Evolutionary conservation across 768 basidiomycete species (phyloP).

Genomic region (Rhodotorula toruloides): DNA sequence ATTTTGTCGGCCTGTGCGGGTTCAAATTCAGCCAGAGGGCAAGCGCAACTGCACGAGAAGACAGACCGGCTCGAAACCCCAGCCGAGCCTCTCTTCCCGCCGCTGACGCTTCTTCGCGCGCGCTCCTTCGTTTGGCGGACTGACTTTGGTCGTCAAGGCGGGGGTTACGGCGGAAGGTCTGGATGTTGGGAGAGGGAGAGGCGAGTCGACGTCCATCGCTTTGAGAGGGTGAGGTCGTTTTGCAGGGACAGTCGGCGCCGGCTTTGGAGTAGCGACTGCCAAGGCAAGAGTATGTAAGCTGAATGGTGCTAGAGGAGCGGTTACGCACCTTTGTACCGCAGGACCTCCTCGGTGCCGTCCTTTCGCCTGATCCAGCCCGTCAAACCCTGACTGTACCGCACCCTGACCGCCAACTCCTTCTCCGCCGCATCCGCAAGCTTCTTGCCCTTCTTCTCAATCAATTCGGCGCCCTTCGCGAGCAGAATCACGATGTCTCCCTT

Average conservation of each 20-base stretch:
- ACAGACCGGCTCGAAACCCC: neutral
- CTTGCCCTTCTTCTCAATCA: neutral
- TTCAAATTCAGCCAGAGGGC: too few species aligned
- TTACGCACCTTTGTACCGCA: neutral
- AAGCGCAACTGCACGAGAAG: too few species aligned
- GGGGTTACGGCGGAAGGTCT: neutral
- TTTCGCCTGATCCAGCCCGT: constrained; percentile 3
- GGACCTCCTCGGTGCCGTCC: neutral
- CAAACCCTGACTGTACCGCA: constrained; percentile 4
- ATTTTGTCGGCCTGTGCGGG: neutral
- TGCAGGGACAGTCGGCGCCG: neutral
- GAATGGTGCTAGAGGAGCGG: too few species aligned
- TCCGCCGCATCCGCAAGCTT: neutral
- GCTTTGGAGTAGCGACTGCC: neutral
- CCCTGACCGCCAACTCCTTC: neutral
- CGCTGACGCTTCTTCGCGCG: neutral
- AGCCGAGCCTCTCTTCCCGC: neutral
- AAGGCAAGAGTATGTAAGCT: neutral
- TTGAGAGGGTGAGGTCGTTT: neutral
- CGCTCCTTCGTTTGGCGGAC: neutral
- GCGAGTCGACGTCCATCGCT: too few species aligned
- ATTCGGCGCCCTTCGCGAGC: neutral
- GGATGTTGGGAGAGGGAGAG: too few species aligned
- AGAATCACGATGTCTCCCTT: constrained; percentile 9
- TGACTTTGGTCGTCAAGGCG: neutral